Evolutionary conservation across 345 rosid genomes (phyloP).

Genomic region (Boechera stricta): DNA sequence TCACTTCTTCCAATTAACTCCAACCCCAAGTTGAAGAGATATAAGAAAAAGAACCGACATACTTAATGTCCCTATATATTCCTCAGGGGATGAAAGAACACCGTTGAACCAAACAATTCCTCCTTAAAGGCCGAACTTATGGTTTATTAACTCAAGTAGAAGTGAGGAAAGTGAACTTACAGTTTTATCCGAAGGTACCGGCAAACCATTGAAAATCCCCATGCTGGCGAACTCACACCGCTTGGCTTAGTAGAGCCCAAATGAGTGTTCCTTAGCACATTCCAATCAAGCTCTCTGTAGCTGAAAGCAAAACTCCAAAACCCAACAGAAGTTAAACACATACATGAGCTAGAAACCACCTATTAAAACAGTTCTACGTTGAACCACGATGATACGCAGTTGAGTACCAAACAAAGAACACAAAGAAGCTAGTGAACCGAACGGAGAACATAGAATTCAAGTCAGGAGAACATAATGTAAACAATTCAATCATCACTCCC

Average conservation of each 20-base stretch:
- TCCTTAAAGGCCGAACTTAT: not conserved
- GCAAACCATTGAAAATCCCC: conserved; percentile 92
- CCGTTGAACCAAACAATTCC: not conserved
- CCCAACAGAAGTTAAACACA: conserved; percentile 24
- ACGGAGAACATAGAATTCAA: conserved; percentile 23
- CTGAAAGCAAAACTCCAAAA: conserved; percentile 29
- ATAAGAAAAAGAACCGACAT: not conserved
- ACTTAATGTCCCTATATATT: not conserved
- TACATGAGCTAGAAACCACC: conserved; percentile 18
- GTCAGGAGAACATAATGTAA: conserved; percentile 18
- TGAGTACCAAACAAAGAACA: not conserved
- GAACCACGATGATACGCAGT: conserved; percentile 12
- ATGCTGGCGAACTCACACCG: conserved; percentile 51
- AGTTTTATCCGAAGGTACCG: conserved; percentile 81
- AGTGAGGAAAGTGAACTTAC: conserved; percentile 51
- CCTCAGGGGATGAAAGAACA: not conserved
- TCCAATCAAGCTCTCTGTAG: conserved; percentile 32
- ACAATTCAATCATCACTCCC: conserved; percentile 32
- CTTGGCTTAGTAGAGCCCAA: conserved; percentile 35
- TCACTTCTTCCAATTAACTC: conserved; percentile 14
- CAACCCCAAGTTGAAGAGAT: conserved; percentile 15
- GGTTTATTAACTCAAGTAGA: not conserved
- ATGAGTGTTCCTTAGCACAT: conserved; percentile 39
- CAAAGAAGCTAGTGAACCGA: conserved; percentile 23
- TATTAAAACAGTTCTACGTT: not conserved